These are phyloP conservation scores for Suillus luteus DNA, from an alignment of 768 basidiomycete species.

Conservation along the genomic window DNA sequence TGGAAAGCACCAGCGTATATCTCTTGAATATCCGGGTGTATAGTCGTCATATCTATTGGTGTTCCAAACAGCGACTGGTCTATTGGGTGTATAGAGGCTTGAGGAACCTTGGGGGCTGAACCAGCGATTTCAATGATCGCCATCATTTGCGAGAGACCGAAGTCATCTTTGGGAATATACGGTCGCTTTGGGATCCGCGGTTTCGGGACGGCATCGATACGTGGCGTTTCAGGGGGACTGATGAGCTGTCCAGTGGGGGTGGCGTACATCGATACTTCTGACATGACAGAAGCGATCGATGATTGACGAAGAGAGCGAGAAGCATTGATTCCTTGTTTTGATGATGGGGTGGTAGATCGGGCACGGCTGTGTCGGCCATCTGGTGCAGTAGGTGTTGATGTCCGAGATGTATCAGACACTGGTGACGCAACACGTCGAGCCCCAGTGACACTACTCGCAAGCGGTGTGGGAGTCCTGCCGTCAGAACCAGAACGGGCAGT, in stretches of 20 bases:
- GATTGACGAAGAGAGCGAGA: constrained; percentile 52
- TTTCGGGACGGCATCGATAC: constrained; percentile 28
- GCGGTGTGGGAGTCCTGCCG: constrained; percentile 35
- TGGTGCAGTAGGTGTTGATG: constrained; percentile 28
- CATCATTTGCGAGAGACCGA: constrained; percentile 86
- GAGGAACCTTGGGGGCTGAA: constrained; percentile 36
- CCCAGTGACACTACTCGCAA: constrained; percentile 16
- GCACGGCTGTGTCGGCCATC: constrained; percentile 19
- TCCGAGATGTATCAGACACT: constrained; percentile 27
- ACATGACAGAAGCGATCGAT: constrained; percentile 76
- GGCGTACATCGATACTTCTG: constrained; percentile 52
- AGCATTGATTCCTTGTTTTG: constrained; percentile 32
- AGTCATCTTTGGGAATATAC: constrained; percentile 74
- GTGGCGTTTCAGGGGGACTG: constrained; percentile 28
- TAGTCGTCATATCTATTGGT: constrained; percentile 54
- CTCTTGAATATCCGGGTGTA: constrained; percentile 74
- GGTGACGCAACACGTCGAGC: constrained; percentile 27
- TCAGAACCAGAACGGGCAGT: constrained; percentile 16
- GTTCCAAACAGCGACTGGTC: constrained; percentile 76
- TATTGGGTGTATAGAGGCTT: constrained; percentile 55
- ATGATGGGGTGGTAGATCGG: constrained; percentile 27
- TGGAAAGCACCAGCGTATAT: constrained; percentile 72
- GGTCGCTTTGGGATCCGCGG: constrained; percentile 44
- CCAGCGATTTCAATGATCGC: constrained; percentile 78
- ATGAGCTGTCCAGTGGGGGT: constrained; percentile 39